These are phyloP conservation scores for Calonectria crousiana DNA, from an alignment of 2,329 filamentous ascomycete genomes.

Conservation along the genomic window DNA sequence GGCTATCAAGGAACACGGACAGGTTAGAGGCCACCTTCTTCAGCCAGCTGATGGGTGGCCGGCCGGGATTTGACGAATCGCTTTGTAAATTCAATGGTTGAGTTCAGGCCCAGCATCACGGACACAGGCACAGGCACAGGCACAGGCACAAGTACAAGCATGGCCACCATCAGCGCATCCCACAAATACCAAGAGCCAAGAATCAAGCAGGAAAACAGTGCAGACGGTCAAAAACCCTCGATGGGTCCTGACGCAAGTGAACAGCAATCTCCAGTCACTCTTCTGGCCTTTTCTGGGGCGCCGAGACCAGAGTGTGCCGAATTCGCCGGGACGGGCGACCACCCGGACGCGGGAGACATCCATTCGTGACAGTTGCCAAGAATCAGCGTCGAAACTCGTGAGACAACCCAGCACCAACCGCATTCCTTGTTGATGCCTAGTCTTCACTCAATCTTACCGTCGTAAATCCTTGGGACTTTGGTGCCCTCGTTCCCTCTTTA, in stretches of 20 bases:
- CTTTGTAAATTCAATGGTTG: neutral
- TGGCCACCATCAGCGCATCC: neutral
- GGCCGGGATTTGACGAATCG: neutral
- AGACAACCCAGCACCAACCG: neutral
- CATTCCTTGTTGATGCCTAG: neutral
- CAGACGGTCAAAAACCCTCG: neutral
- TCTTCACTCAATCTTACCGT: neutral
- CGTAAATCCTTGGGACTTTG: neutral
- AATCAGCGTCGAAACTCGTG: neutral
- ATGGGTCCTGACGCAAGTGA: conserved; percentile 2
- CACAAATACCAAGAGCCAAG: neutral
- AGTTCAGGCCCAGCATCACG: neutral
- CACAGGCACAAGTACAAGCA: neutral
- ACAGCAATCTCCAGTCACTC: neutral
- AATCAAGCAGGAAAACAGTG: neutral
- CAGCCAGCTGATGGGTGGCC: neutral
- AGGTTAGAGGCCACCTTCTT: neutral
- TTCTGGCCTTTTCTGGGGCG: conserved; percentile 6
- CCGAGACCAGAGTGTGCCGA: conserved; percentile 12
- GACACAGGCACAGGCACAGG: neutral
- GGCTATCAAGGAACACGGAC: neutral
- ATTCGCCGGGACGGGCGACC: conserved; percentile 1
- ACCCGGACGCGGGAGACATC: neutral
- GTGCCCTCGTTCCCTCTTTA: neutral
- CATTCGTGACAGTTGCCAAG: neutral